Percentiles rank a stretch among this genome's conserved stretches.
phyloP scores from a whole-genome alignment of 768 basidiomycete genomes.

The Tephrocybe rancida region DNA sequence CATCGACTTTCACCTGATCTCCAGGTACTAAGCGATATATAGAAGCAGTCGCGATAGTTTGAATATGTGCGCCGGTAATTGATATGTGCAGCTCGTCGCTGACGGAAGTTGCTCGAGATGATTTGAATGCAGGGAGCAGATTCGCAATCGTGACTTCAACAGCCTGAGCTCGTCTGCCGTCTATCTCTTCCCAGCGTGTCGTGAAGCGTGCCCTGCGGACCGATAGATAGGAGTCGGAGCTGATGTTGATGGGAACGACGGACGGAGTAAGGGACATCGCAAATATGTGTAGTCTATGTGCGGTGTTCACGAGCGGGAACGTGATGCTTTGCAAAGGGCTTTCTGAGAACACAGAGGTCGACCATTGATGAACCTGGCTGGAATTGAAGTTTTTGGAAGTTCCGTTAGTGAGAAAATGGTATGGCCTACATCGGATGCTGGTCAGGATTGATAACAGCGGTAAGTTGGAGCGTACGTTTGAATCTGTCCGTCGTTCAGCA shows the following conservation, averaged over 20 bases:
- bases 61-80: slow-evolving; percentile 38
- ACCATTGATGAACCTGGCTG: slow-evolving; percentile 46
- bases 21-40: slow-evolving; percentile 49
- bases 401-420: slow-evolving; percentile 40
- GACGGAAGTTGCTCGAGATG: slow-evolving; percentile 31
- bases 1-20: slow-evolving; percentile 53
- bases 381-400: slow-evolving; percentile 41
- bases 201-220: slow-evolving; percentile 47
- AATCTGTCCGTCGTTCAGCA: slow-evolving; percentile 44
- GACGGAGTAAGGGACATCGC: slow-evolving; percentile 44
- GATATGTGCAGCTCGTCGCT: slow-evolving; percentile 34
- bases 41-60: slow-evolving; percentile 42
- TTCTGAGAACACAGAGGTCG: slow-evolving; percentile 43
- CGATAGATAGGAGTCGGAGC: slow-evolving; percentile 31
- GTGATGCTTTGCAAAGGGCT: slow-evolving; percentile 42
- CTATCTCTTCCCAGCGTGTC: slow-evolving; percentile 44
- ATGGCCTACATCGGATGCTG: slow-evolving; percentile 35
- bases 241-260: background rate
- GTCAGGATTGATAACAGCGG: background rate
- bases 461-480: slow-evolving; percentile 33
- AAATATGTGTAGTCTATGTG: slow-evolving; percentile 46
- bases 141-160: slow-evolving; percentile 58
- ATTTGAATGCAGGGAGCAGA: slow-evolving; percentile 37
- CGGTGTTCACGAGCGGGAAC: slow-evolving; percentile 34
- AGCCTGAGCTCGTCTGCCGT: slow-evolving; percentile 41